Base-by-base conservation (phyloP, 2,329 filamentous ascomycete genomes). In the Simplicillium sp. region DNA sequence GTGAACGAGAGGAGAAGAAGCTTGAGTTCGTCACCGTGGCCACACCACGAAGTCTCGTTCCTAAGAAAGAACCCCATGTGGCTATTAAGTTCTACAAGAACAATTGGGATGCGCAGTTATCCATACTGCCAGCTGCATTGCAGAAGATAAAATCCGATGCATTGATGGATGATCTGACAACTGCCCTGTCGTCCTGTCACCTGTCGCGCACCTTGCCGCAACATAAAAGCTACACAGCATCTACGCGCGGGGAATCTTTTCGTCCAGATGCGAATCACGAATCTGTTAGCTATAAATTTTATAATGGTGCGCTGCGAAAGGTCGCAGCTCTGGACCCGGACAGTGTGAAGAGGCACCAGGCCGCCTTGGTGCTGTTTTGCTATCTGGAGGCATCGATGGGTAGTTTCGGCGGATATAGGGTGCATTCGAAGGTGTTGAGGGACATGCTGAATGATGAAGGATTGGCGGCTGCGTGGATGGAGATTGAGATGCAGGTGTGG, bases 351-450 rank as follows among this genome's bases (percentile, higher is more conserved):
- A 41, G 36, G n/a, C 36, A 16, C 9, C 29, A 36, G 8, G 45
- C 48, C 3, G 39, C 48, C 3, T 36, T 51, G 1, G 36, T 51
- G 1, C 38, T 53, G 3, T 50, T 53, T 13, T 52, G 50, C n/a
- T 46, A 48, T 12, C 34, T 48, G 14, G 51, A 53, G 17, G 49
- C 48, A 1, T 51, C 48, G 3, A 50, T 52, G 49, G 50, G 50
- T 2, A 49, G 47, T 11, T 53, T 53, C n/a, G 34, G 34, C 5
- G 44, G 39, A 9, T 53, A 49, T 33, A 29, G 38, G 3, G 11
- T 50, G 3, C 50, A 53, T 29, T 48, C 45, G 0, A 20, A 37
- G 1, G 50, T 2, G 32, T 42, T 3, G 29, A 42, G 2, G n/a
- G 28, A 31, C 13, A 11, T 46, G 3, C 20, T 46, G n/a, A 14